Percentiles rank a stretch among this genome's conserved stretches.
Conservation (phyloP, 2,329 filamentous ascomycete species). For the Stachybotrys chartarum region DNA sequence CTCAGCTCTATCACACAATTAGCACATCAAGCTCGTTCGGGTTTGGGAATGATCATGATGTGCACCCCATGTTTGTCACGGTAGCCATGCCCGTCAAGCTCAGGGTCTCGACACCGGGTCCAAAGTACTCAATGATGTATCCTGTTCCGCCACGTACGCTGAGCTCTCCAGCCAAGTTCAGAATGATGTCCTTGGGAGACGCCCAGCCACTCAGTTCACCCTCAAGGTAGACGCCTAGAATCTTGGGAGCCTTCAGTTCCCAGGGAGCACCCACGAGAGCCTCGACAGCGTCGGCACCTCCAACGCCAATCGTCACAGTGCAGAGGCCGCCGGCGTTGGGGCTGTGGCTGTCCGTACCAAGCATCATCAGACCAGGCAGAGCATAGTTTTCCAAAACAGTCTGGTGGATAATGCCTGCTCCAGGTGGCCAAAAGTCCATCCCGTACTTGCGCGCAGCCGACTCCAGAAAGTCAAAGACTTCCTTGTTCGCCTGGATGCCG, state of each 20-base stretch:
- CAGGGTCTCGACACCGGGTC: constrained; percentile 79
- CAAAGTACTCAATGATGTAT: constrained; percentile 90
- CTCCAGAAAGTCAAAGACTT: constrained; percentile 96
- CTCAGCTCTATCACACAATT: constrained; percentile 42
- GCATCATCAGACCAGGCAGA: constrained; percentile 96
- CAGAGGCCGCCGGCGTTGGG: constrained; percentile 94
- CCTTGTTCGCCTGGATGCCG: constrained; percentile 86
- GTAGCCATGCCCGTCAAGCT: constrained; percentile 93
- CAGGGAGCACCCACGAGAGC: constrained; percentile 93
- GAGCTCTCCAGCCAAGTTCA: constrained; percentile 79
- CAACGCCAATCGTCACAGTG: constrained; percentile 92
- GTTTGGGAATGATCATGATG: background rate
- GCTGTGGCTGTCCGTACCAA: constrained; percentile 95
- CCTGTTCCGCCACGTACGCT: constrained; percentile 93
- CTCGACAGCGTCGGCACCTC: constrained; percentile 94
- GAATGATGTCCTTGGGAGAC: constrained; percentile 90
- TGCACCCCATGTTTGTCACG: constrained; percentile 72
- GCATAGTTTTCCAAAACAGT: constrained; percentile 97
- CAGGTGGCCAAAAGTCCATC: constrained; percentile 92
- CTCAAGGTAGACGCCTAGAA: constrained; percentile 77
- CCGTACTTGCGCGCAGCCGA: constrained; percentile 86
- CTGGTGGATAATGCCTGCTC: constrained; percentile 94
- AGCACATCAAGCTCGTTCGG: background rate
- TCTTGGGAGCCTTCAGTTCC: constrained; percentile 92
- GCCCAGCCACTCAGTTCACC: constrained; percentile 86